These are phyloP conservation scores for Ophiostoma montium DNA, from an alignment of 2,329 filamentous ascomycete species.

Conservation along the genomic window DNA sequence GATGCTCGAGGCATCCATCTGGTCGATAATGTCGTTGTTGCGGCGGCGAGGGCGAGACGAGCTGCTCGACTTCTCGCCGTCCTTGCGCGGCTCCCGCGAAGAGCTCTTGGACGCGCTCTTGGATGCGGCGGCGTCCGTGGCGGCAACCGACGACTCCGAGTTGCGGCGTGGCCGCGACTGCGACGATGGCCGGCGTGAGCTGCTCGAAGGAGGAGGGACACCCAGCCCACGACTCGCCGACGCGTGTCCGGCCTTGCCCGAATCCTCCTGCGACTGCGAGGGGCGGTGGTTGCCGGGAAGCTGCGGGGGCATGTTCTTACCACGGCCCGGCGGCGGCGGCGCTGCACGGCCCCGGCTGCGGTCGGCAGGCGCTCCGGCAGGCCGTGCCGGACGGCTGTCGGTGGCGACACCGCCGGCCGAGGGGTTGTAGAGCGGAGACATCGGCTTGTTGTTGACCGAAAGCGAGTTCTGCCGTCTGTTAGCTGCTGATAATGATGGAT, in stretches of 20 bases:
- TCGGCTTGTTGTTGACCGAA: constrained; percentile 45
- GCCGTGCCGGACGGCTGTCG: constrained; percentile 15
- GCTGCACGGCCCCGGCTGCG: constrained; percentile 23
- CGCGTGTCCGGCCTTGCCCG: constrained; percentile 33
- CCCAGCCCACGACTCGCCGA: not conserved
- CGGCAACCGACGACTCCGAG: constrained; percentile 59
- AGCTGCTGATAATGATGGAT: constrained; percentile 3
- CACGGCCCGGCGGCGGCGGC: constrained; percentile 24
- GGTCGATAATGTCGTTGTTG: constrained; percentile 86
- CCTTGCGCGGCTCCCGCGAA: constrained; percentile 34
- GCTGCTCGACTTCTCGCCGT: constrained; percentile 34
- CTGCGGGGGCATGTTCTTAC: constrained; percentile 36
- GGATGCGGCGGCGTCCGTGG: constrained; percentile 31
- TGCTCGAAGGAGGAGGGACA: not conserved
- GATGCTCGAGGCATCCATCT: constrained; percentile 89
- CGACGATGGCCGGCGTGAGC: constrained; percentile 18
- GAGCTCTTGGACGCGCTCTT: constrained; percentile 38
- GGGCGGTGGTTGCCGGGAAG: constrained; percentile 39
- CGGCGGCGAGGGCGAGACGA: constrained; percentile 33
- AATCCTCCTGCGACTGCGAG: constrained; percentile 52
- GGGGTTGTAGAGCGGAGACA: constrained; percentile 3
- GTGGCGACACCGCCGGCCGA: constrained; percentile 10
- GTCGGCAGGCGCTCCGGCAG: constrained; percentile 10
- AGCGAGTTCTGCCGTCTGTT: constrained; percentile 44
- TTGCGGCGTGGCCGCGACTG: constrained; percentile 51